A percentile compares a stretch with the other conserved stretches of the same genome.
phyloP scores from a whole-genome alignment of 2,329 filamentous ascomycete species.

The Penicillium verrucosum region DNA sequence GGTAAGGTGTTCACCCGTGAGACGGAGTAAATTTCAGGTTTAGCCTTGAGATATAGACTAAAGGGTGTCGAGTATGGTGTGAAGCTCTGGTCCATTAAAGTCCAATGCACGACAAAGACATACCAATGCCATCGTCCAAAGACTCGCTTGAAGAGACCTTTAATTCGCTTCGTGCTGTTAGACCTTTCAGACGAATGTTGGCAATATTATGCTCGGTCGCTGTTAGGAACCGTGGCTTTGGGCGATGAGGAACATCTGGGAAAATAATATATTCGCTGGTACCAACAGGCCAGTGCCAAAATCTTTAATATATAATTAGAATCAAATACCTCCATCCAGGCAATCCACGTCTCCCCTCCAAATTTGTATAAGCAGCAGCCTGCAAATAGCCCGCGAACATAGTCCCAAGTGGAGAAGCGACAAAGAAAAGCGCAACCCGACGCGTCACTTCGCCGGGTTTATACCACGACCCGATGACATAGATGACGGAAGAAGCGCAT shows the following conservation, averaged over 20 bases:
- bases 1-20: slow-evolving; percentile 44
- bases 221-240: slow-evolving; percentile 12
- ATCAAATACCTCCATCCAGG: slow-evolving; percentile 3
- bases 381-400: slow-evolving; percentile 21
- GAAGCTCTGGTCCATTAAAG: slow-evolving; percentile 40
- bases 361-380: slow-evolving; percentile 16
- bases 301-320: neutral
- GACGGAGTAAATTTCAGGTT: slow-evolving; percentile 38
- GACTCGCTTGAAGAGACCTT: slow-evolving; percentile 37
- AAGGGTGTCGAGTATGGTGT: slow-evolving; percentile 37
- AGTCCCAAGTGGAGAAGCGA: slow-evolving; percentile 14
- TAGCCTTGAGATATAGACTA: slow-evolving; percentile 42
- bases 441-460: slow-evolving; percentile 14
- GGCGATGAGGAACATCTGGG: slow-evolving; percentile 32
- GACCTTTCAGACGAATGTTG: slow-evolving; percentile 17
- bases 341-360: slow-evolving; percentile 13
- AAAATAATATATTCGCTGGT: slow-evolving; percentile 25
- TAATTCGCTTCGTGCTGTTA: slow-evolving; percentile 31
- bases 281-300: neutral
- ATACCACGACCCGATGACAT: slow-evolving; percentile 15
- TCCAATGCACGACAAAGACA: slow-evolving; percentile 39
- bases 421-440: slow-evolving; percentile 16
- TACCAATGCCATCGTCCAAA: slow-evolving; percentile 43
- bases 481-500: slow-evolving; percentile 19
- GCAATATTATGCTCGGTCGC: slow-evolving; percentile 16